phyloP scores from a whole-genome alignment of 2,329 filamentous ascomycete species.

The Mycosphaerella arachidis region DNA sequence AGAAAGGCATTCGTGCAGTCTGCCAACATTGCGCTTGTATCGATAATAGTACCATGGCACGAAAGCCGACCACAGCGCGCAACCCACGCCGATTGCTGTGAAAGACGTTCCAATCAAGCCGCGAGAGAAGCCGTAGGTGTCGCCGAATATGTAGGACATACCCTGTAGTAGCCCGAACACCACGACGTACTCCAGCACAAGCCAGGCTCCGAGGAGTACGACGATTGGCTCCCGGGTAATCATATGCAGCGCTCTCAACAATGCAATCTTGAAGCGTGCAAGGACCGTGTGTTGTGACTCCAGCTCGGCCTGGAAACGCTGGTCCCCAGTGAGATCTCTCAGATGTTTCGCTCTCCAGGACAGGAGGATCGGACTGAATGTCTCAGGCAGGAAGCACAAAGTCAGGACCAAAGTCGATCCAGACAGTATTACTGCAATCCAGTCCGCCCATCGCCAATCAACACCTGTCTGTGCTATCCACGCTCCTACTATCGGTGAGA shows the following conservation, averaged over 20 bases:
- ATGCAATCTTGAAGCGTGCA: conserved; percentile 15
- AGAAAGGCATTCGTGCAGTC: conserved; percentile 17
- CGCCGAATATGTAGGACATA: conserved; percentile 47
- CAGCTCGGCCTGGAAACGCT: conserved; percentile 21
- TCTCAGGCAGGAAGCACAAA: conserved; percentile 47
- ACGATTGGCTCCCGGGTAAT: conserved; percentile 40
- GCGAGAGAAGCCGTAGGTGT: conserved; percentile 39
- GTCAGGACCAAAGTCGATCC: conserved; percentile 20
- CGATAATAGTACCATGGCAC: conserved; percentile 15
- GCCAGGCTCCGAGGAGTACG: conserved; percentile 46
- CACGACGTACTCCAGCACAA: conserved; percentile 50
- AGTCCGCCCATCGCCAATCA: conserved; percentile 38
- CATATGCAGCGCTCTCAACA: conserved; percentile 22
- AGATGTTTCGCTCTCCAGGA: conserved; percentile 33
- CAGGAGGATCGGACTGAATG: conserved; percentile 39
- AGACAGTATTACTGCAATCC: conserved; percentile 31
- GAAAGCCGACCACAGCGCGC: conserved; percentile 23
- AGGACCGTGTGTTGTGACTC: conserved; percentile 17
- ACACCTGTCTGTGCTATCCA: conserved; percentile 13
- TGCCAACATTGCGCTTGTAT: conserved; percentile 22
- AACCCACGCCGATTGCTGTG: conserved; percentile 40
- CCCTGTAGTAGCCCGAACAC: conserved; percentile 53
- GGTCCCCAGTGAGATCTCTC: conserved; percentile 20
- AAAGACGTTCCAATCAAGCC: conserved; percentile 45
- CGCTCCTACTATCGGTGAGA: conserved; percentile 16